Percentiles rank a stretch among this genome's conserved stretches.
phyloP scores from a whole-genome alignment of 805 yeast genomes.

The Komagataella pseudopastoris region DNA sequence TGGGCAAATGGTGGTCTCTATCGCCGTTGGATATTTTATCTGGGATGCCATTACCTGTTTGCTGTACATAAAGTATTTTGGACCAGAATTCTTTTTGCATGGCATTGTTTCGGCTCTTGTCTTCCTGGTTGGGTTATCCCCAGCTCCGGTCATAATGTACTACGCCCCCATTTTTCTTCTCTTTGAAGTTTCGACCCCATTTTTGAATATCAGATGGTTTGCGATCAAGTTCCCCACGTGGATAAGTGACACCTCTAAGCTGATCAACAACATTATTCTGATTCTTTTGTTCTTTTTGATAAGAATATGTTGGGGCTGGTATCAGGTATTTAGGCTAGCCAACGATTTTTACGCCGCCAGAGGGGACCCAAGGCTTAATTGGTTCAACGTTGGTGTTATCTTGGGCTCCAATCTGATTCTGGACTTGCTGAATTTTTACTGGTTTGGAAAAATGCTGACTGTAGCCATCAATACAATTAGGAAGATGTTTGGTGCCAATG shows the following conservation, averaged over 20 bases:
- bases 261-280: slow-evolving; percentile 19
- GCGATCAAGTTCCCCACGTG: slow-evolving; percentile 17
- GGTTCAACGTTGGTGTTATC: slow-evolving; percentile 13
- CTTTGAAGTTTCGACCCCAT: slow-evolving; percentile 23
- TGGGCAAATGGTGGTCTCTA: slow-evolving; percentile 12
- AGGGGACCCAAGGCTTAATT: slow-evolving; percentile 15
- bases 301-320: slow-evolving; percentile 25
- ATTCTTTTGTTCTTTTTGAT: slow-evolving; percentile 19
- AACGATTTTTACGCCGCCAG: slow-evolving; percentile 14
- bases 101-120: slow-evolving; percentile 21
- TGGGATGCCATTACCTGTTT: slow-evolving; percentile 21
- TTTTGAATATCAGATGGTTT: slow-evolving; percentile 21
- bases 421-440: slow-evolving; percentile 19
- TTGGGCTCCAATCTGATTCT: slow-evolving; percentile 17
- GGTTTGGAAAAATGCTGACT: slow-evolving; percentile 23
- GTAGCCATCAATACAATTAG: slow-evolving; percentile 21
- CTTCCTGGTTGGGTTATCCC: slow-evolving; percentile 11
- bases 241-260: slow-evolving; percentile 14
- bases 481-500: slow-evolving; percentile 13
- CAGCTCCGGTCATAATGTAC: slow-evolving; percentile 13
- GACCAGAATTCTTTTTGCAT: slow-evolving; percentile 21
- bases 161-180: slow-evolving; percentile 20
- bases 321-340: slow-evolving; percentile 15
- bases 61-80: slow-evolving; percentile 14
- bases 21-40: slow-evolving; percentile 21